These are phyloP conservation scores for Colletotrichum spaethianum DNA, from an alignment of 2,329 filamentous ascomycete species.

Conservation along the genomic window DNA sequence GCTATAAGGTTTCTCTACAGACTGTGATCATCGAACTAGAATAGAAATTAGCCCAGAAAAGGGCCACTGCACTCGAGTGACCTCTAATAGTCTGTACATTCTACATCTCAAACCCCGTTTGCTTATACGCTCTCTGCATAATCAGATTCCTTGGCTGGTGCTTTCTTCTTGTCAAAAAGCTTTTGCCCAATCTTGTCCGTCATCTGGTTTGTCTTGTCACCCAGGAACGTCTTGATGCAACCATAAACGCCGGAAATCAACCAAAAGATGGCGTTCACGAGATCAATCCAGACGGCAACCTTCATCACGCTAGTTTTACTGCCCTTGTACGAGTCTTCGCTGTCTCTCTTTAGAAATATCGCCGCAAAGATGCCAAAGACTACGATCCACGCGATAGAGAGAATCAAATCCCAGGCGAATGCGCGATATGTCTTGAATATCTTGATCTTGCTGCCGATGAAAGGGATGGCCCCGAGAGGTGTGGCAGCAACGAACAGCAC, in stretches of 20 bases:
- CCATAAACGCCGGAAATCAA: constrained; percentile 62
- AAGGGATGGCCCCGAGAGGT: constrained; percentile 52
- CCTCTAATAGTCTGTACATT: no score
- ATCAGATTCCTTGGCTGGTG: constrained; percentile 44
- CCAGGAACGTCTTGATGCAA: constrained; percentile 56
- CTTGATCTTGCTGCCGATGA: constrained; percentile 51
- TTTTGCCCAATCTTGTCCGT: constrained; percentile 56
- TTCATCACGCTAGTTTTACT: constrained; percentile 70
- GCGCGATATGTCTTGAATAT: constrained; percentile 58
- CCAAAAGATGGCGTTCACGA: constrained; percentile 79
- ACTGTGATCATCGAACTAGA: background rate
- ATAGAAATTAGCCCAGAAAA: no score
- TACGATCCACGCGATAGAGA: constrained; percentile 71
- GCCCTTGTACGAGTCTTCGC: constrained; percentile 64
- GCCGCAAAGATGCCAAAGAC: constrained; percentile 81
- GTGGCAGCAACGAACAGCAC: constrained; percentile 57
- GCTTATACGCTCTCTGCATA: constrained; percentile 50
- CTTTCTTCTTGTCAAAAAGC: constrained; percentile 53
- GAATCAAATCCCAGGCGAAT: constrained; percentile 60
- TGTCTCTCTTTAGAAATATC: constrained; percentile 75
- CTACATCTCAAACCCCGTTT: no score
- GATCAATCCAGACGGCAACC: constrained; percentile 79
- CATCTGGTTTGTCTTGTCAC: constrained; percentile 56
- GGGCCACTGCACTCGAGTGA: background rate
- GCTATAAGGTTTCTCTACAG: background rate